Evolutionary conservation across 2,329 filamentous ascomycete genomes (phyloP).

Genomic region (Fusarium ramigenum): DNA sequence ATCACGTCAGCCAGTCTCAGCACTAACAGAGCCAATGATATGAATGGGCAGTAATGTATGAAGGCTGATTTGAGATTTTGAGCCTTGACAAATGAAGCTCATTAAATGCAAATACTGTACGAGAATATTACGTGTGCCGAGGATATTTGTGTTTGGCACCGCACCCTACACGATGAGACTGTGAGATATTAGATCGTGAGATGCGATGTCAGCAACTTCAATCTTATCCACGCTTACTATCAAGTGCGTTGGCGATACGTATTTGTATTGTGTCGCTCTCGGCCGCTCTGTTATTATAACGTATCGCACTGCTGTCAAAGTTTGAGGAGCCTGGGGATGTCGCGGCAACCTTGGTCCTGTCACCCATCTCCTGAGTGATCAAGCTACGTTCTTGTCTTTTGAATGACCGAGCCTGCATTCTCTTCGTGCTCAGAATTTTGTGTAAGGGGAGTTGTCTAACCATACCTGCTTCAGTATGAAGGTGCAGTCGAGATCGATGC

Average conservation of each 20-base stretch:
- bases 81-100: not conserved
- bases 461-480: not conserved
- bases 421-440: not conserved
- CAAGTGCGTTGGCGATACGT: not conserved
- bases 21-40: not conserved
- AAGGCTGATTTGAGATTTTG: not conserved
- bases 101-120: not conserved
- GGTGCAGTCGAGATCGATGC: not conserved
- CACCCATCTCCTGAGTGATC: not conserved
- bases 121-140: not conserved
- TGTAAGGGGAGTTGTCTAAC: not conserved
- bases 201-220: not conserved
- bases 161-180: not conserved
- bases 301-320: not conserved
- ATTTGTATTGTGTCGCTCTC: not conserved
- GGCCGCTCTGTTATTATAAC: too few relatives aligned
- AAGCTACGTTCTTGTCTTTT: not conserved
- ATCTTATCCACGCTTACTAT: not conserved
- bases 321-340: too few relatives aligned
- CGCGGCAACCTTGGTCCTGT: not conserved
- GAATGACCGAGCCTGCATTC: not conserved
- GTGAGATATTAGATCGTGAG: not conserved
- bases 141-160: not conserved
- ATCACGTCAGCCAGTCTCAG: conserved; percentile 27
- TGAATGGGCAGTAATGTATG: not conserved